Percentiles rank a stretch among this genome's conserved stretches.
Evolutionary conservation across 2,329 filamentous ascomycete genomes (phyloP).

Genomic region (Sporothrix variecibatus): DNA sequence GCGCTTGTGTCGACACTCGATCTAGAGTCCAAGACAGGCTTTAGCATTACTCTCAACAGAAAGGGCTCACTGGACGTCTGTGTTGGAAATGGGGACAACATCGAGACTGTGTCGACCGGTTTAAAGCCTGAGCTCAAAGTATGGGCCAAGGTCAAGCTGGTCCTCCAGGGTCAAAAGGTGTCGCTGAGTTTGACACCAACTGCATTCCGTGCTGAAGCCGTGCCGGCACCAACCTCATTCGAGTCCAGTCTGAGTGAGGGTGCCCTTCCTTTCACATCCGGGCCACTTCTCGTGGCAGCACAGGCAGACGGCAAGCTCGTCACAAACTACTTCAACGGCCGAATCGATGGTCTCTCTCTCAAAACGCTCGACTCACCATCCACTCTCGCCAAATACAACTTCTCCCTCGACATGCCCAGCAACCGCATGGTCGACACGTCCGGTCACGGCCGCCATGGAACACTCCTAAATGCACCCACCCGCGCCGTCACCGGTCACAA

Average conservation of each 20-base stretch:
- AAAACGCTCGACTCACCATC: neutral
- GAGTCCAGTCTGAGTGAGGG: neutral
- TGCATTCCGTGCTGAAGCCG: neutral
- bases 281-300: neutral
- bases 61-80: neutral
- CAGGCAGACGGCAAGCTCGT: neutral
- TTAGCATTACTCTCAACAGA: neutral
- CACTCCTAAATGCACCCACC: constrained; percentile 18
- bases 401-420: constrained; percentile 13
- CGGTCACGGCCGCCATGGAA: constrained; percentile 4
- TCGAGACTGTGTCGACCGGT: neutral
- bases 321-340: constrained; percentile 24
- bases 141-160: neutral
- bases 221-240: neutral
- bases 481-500: constrained; percentile 22
- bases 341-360: constrained; percentile 10
- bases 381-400: constrained; percentile 8
- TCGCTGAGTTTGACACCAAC: neutral
- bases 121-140: neutral
- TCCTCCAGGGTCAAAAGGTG: neutral
- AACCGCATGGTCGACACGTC: constrained; percentile 18
- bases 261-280: neutral
- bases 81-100: neutral
- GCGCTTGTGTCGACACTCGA: neutral
- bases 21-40: neutral